Percentiles rank a stretch among this genome's conserved stretches.
Conservation (phyloP, 495 filamentous ascomycete genomes). For the Podospora comata region DNA sequence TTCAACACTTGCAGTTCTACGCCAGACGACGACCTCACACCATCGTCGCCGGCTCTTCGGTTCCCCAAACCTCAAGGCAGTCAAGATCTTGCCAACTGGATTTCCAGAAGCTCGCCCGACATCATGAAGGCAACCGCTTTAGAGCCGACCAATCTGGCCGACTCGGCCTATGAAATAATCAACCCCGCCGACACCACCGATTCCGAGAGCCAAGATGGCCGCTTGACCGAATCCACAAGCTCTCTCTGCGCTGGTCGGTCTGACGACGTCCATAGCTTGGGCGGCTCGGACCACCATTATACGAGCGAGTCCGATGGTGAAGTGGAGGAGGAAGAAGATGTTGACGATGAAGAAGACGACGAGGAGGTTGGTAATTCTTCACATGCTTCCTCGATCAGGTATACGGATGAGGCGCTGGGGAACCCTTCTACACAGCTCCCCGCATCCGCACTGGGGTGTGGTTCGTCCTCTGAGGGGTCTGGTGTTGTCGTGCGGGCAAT, state of each 20-base stretch:
- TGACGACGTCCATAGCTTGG: constrained; percentile 55
- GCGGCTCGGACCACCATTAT: constrained; percentile 46
- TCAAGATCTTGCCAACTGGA: constrained; percentile 49
- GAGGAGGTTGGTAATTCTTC: constrained; percentile 46
- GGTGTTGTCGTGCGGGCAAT: constrained; percentile 43
- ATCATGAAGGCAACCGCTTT: constrained; percentile 43
- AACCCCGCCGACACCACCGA: constrained; percentile 43
- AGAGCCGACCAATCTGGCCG: constrained; percentile 47
- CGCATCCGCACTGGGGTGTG: constrained; percentile 38
- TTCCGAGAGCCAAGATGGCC: constrained; percentile 43
- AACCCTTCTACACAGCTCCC: constrained; percentile 43
- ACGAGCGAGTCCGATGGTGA: constrained; percentile 32
- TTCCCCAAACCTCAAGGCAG: constrained; percentile 51
- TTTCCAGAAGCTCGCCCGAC: constrained; percentile 48
- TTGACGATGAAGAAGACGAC: constrained; percentile 40
- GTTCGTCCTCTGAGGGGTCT: constrained; percentile 21
- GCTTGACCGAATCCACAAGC: constrained; percentile 49
- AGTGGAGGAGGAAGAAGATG: constrained; percentile 28
- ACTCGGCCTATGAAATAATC: constrained; percentile 59
- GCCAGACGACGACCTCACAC: constrained; percentile 12
- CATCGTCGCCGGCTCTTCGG: constrained; percentile 43
- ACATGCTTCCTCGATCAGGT: constrained; percentile 39
- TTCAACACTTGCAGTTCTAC: not conserved
- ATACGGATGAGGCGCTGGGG: constrained; percentile 38
- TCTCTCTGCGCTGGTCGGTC: constrained; percentile 48